Evolutionary conservation across 2,329 filamentous ascomycete genomes (phyloP), one percentile per base, ranked within the genome.

Genomic region (Ceratocystis eucalypticola): DNA sequence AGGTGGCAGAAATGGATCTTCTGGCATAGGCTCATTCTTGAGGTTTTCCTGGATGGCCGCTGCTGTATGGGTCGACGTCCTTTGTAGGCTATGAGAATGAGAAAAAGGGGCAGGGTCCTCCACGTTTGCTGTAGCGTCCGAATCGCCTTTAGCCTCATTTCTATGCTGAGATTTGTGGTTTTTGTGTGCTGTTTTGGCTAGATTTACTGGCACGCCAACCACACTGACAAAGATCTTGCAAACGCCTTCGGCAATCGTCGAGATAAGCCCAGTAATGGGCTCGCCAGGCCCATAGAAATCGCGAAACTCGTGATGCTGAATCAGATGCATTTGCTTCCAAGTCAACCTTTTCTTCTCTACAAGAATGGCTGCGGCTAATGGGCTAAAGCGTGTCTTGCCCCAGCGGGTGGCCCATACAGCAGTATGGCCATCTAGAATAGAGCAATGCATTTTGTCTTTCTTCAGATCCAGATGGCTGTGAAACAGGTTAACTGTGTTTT

Each of bases 241-340:
- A 25, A 66, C 17, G 7, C 61, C 64, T 45, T 68, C 66, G 7
- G 59, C 55, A 20, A 68, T 53, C 3, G 64, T 41, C 17, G 66
- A 48, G 17, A 68, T 82, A 3, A 82, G 76, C 2, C 87, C 88
- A 0, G 86, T 88, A 12, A 91, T 76, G 0, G 88, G 88, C 71
- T 90, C 88, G 0, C 87, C 87, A 0, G 87, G 87, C 0, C 88
- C 88, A 70, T 88, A 86, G 70, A 89, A 90, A 70, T 90, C 87
- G 70, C 89, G 88, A 86, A 87, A 91, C 70, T 89, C 86, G 63
- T 81, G 83, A 70, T 88, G 85, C 7, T 88, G 79, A 7, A 88
- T 71, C 0, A 90, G 77, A 12, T 82, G 80, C 61, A 91, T 74
- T 67, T 84, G 82, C 66, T 80, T 82, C 82, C 85, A 89, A 28